A percentile compares a stretch with the other conserved stretches of the same genome.
These are phyloP conservation scores for Lithospermum erythrorhizon DNA, from an alignment of 257 asterid species.

Conservation along the genomic window DNA sequence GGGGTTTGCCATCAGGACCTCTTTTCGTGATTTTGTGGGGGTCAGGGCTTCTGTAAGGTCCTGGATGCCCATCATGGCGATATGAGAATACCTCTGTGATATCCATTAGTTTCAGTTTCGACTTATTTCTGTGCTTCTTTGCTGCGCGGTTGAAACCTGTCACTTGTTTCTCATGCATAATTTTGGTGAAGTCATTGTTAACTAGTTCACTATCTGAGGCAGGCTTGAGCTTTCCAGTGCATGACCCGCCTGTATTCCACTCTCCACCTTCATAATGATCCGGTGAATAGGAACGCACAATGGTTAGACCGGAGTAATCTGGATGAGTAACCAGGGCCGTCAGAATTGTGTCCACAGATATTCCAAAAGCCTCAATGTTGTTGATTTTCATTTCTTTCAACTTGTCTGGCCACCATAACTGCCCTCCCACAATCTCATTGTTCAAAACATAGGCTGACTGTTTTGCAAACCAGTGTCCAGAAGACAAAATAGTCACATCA, in stretches of 20 bases:
- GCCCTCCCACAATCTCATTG: conserved; percentile 86
- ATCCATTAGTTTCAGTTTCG: conserved; percentile 63
- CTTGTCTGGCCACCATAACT: conserved; percentile 81
- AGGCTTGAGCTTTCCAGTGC: conserved; percentile 75
- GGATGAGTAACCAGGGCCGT: conserved; percentile 66
- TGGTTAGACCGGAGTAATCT: conserved; percentile 74
- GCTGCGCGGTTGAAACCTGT: conserved; percentile 45
- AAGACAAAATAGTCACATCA: conserved; percentile 75
- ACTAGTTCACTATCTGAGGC: conserved; percentile 39
- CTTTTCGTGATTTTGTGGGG: conserved; percentile 79
- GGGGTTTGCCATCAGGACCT: conserved; percentile 90
- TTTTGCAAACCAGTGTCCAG: conserved; percentile 99
- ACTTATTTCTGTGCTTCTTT: conserved; percentile 53
- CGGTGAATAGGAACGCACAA: conserved; percentile 73
- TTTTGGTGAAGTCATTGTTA: conserved; percentile 60
- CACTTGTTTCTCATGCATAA: conserved; percentile 82
- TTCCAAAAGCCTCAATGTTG: conserved; percentile 69
- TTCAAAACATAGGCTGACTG: conserved; percentile 70
- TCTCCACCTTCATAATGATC: conserved; percentile 93
- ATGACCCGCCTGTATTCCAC: conserved; percentile 95
- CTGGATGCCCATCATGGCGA: conserved; percentile 96
- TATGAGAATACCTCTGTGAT: conserved; percentile 58
- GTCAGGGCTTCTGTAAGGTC: conserved; percentile 76
- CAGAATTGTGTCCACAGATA: conserved; percentile 73
- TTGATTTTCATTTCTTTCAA: conserved; percentile 38